Conservation (phyloP, 495 filamentous ascomycete genomes). For the Acidomyces sp. region DNA sequence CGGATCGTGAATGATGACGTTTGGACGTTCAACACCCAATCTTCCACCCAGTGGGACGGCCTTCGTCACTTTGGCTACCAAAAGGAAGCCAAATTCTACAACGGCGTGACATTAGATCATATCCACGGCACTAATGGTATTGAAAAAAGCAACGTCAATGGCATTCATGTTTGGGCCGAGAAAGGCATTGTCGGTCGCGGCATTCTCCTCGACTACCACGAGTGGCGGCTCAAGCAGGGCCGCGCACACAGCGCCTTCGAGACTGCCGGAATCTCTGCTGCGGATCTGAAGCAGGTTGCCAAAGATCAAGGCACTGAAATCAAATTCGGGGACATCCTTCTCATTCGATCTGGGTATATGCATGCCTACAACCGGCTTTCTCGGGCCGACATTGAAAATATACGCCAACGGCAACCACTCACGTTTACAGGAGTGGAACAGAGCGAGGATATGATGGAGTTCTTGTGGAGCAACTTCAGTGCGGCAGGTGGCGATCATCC, state of each 20-base stretch:
- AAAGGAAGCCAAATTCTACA: constrained; percentile 40
- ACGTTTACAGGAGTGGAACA: constrained; percentile 40
- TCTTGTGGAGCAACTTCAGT: constrained; percentile 28
- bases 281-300: constrained; percentile 35
- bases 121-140: constrained; percentile 34
- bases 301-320: constrained; percentile 36
- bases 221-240: constrained; percentile 22
- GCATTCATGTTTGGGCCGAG: constrained; percentile 36
- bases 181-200: constrained; percentile 34
- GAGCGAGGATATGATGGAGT: constrained; percentile 31
- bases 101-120: constrained; percentile 43
- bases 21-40: constrained; percentile 30
- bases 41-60: constrained; percentile 27
- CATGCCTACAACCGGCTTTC: constrained; percentile 24
- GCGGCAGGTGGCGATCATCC: constrained; percentile 27
- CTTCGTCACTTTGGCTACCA: constrained; percentile 25
- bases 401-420: constrained; percentile 27
- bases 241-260: constrained; percentile 33
- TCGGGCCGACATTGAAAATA: constrained; percentile 24
- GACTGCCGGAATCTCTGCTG: constrained; percentile 30
- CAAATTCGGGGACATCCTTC: constrained; percentile 42
- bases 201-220: constrained; percentile 35
- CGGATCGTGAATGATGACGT: constrained; percentile 30
- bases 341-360: constrained; percentile 41
- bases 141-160: constrained; percentile 26